Evolutionary conservation across 108 stramenopile genomes (phyloP), one percentile per base, ranked within the genome.

Genomic region (Licmophora abbreviata): DNA sequence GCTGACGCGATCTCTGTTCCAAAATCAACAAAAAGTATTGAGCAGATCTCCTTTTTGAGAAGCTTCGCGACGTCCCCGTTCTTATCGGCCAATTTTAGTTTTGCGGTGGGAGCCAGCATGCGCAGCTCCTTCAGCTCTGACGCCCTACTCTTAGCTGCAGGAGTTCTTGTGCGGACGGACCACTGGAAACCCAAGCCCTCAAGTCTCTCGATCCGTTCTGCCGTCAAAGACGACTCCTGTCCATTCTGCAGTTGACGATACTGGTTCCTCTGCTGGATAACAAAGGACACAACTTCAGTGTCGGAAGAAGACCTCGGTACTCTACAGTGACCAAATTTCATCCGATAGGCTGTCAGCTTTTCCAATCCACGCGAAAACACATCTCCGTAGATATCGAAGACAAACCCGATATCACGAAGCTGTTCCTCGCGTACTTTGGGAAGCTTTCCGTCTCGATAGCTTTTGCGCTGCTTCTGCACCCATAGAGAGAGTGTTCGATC

Each of bases 381-480:
- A 40, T 40, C 38, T 5, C 20, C 18, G 20, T 15, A 15, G 20
- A 40, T 20, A 40, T 40, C 20, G 5, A 40, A 40, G 20, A 40
- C 38, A 5, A 40, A 40, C 3, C 20, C 20, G 18, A 40, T 18
- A 40, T 2, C 5, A 15, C 5, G 15, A 15, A 40, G 5, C 5
- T 40, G 38, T 40, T 20, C 20, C 3, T 40, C 38, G 20, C 20
- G 38, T 18, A 18, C 4, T 40, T 18, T 5, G 20, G 18, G 15
- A 20, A 40, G 38, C 3, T 15, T 40, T 3, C 38, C 38, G 20
- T 40, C 38, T 40, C 20, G 15, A 5, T 40, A 40, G 5, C 20
- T 15, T 4, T 20, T 15, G 15, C 69, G 64, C 44, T 71, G 69
- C 37, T 63, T 63, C 25, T 69, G 57, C 14, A 66, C 66, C 66